A percentile compares a stretch with the other conserved stretches of the same genome.
These are phyloP conservation scores for Pseudogymnoascus sp. DNA, from an alignment of 2,329 filamentous ascomycete species.

Conservation along the genomic window DNA sequence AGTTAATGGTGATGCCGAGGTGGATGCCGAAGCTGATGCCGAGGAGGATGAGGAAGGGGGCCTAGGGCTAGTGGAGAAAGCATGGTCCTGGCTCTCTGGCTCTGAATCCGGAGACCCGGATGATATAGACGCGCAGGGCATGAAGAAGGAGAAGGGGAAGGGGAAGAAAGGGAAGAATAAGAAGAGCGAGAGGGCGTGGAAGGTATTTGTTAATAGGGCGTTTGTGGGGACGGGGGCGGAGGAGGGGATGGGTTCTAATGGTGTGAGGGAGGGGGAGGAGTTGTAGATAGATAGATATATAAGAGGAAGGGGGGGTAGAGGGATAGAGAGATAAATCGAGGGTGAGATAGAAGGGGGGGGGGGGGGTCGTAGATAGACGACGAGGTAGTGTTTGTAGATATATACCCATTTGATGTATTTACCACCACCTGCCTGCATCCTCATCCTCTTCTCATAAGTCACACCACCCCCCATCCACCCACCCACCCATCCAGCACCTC, in stretches of 20 bases:
- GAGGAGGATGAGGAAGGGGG: conserved; percentile 21
- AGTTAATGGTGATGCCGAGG: no score
- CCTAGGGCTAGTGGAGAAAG: conserved; percentile 12
- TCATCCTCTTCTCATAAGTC: neutral
- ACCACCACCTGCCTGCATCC: no score
- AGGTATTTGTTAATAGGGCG: conserved; percentile 66
- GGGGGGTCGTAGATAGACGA: no score
- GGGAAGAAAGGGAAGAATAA: conserved; percentile 41
- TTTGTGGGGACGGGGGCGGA: conserved; percentile 54
- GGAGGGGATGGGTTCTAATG: neutral
- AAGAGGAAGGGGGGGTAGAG: neutral
- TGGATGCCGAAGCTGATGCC: conserved; percentile 13
- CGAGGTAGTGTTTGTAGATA: no score
- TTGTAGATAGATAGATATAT: neutral
- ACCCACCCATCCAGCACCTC: no score
- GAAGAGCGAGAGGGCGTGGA: conserved; percentile 62
- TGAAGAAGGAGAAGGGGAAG: conserved; percentile 29
- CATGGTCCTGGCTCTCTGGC: conserved; percentile 9
- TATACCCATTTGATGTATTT: no score
- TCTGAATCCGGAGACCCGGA: conserved; percentile 19
- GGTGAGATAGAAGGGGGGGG: no score
- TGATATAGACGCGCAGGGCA: conserved; percentile 20
- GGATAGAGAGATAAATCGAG: neutral
- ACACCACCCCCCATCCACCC: no score
- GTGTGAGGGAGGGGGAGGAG: neutral